Evolutionary conservation across 1,139 yeast genomes (phyloP).

Genomic region (Pichia sp.): DNA sequence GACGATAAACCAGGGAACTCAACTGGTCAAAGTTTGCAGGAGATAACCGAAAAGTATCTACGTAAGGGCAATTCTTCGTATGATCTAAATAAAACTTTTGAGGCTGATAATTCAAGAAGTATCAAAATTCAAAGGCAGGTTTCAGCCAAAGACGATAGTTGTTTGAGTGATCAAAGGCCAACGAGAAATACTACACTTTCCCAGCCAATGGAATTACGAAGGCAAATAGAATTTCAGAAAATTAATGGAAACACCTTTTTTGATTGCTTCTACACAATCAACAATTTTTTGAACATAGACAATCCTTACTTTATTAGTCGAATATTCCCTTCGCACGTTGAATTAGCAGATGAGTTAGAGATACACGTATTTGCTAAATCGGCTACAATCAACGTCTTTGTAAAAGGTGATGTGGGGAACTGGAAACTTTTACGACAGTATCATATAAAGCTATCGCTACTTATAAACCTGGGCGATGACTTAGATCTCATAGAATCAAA

Average conservation of each 20-base stretch:
- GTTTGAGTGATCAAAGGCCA: neutral
- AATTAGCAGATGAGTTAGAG: conserved; percentile 27
- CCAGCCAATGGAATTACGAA: conserved; percentile 23
- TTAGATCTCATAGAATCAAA: conserved; percentile 22
- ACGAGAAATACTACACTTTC: neutral
- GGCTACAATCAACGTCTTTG: conserved; percentile 26
- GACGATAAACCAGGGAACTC: neutral
- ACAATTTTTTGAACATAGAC: conserved; percentile 29
- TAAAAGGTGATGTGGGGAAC: conserved; percentile 9
- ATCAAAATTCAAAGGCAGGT: neutral
- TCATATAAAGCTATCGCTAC: conserved; percentile 29
- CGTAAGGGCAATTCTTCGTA: conserved; percentile 8
- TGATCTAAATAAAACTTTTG: neutral
- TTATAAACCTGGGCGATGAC: conserved; percentile 33
- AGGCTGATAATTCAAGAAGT: neutral
- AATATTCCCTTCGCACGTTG: conserved; percentile 31
- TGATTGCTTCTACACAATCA: conserved; percentile 38
- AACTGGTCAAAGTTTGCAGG: neutral
- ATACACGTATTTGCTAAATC: conserved; percentile 23
- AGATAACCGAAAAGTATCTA: neutral
- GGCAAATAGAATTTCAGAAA: conserved; percentile 32
- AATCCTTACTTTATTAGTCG: conserved; percentile 43
- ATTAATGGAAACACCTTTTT: conserved; percentile 32
- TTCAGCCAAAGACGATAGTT: conserved; percentile 5
- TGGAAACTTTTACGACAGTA: conserved; percentile 31